phyloP scores from a whole-genome alignment of 1,284 basidiomycete species.

The Exobasidium rhododendri region DNA sequence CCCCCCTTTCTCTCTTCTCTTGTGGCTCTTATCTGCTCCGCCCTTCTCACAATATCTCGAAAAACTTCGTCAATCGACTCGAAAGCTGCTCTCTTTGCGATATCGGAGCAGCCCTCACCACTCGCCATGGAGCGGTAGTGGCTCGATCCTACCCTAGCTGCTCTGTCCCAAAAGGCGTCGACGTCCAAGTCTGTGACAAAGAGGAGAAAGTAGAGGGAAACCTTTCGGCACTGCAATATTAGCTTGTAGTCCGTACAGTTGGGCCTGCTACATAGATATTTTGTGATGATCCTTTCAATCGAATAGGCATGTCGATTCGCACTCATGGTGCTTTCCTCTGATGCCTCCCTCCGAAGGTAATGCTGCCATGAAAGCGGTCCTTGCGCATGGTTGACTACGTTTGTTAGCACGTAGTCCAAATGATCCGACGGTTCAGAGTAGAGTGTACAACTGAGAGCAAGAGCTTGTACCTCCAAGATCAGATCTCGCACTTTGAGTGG shows the following conservation, averaged over 20 bases:
- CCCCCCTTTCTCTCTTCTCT: constrained; percentile 2
- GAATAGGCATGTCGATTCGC: constrained; percentile 9
- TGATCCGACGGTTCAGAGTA: neutral
- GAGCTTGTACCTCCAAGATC: constrained; percentile 1
- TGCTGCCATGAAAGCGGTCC: constrained; percentile 1
- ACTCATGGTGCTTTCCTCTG: neutral
- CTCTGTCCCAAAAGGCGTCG: constrained; percentile 38
- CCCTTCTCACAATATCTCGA: constrained; percentile 12
- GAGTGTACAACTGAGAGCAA: neutral
- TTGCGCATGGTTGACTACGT: neutral
- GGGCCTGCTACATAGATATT: neutral
- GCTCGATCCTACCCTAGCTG: constrained; percentile 24
- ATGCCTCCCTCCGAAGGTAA: neutral
- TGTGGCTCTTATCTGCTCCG: neutral
- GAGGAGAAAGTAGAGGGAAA: constrained; percentile 28
- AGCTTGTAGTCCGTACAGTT: neutral
- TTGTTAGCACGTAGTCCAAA: neutral
- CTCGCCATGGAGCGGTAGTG: constrained; percentile 21
- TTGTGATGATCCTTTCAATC: constrained; percentile 2
- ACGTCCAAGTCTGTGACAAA: constrained; percentile 31
- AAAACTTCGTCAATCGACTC: constrained; percentile 24
- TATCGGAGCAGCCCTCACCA: constrained; percentile 15
- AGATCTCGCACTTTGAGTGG: neutral
- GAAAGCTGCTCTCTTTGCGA: constrained; percentile 15
- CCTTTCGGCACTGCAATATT: constrained; percentile 7